Evolutionary conservation across 129 eudicot genomes (phyloP), one percentile per base, ranked within the genome.

Genomic region (Saussurea involucrata): DNA sequence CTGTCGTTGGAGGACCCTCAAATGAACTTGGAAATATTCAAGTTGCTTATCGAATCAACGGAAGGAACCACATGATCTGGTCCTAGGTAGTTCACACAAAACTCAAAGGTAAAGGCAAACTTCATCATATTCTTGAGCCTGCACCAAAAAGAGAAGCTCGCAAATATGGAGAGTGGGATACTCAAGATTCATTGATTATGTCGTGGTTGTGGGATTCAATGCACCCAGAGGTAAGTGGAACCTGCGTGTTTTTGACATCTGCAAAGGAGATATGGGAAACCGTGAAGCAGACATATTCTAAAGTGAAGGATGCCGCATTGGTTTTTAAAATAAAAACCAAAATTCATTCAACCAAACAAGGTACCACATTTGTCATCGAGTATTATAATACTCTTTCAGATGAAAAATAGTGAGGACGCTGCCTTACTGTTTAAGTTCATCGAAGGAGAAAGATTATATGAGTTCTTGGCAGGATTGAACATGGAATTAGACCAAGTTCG

Each of bases 371-470:
- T n/a, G 33, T 71, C 63, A 71, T 33, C 27, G 33, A 71, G 61
- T 44, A 44, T 44, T 71, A 71, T 42, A 37, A 71, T 24, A 71
- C 33, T 40, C 8, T 71, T 71, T 37, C 42, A 37, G 63, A 71
- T 71, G 63, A 71, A 71, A 42, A 37, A 42, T 63, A 71, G 61
- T 25, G 75, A 71, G 21, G 75, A 71, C 24, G 75, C 75, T 24
- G 7, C 63, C 5, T 12, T 71, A 24, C 8, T 71, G 18, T 71
- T 22, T 6, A 40, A 71, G 15, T 71, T 71, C 25, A 11, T 71
- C 18, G 18, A 71, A 71, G 63, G 75, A 37, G 75, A 71, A 71
- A 42, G 75, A 46, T 20, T 71, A 13, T 42, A 71, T 42, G 75
- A 71, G 67, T 61, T 61, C 24, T 61, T 61, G 24, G 67, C 27